Base-by-base conservation (phyloP, 768 basidiomycete genomes). In the Kwoniella sp. region DNA sequence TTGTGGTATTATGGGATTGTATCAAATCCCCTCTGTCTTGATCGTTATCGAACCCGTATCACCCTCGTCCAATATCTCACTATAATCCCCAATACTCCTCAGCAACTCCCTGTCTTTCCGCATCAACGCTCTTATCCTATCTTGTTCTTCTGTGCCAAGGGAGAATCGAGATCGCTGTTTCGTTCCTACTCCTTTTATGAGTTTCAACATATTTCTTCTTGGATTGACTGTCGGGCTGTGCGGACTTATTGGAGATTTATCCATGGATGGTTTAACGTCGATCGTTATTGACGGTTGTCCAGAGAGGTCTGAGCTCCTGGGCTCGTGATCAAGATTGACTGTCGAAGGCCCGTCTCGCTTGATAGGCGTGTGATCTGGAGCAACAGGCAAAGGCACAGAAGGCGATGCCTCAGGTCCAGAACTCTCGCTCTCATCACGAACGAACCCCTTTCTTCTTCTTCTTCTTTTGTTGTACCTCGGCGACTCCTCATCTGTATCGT, bases 401-500 rank as follows among this genome's bases (percentile, higher is more conserved):
- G 52, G 37, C 5, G 60, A 54, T n/a, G 46, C 27, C 27, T 61
- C 60, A 3, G 52, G 60, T 22, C 3, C 27, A 3, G 26, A 19
- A 25, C 30, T 25, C 24, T 55, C 37, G 19, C 36, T 44, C 27
- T 54, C 51, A 46, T 53, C 60, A 7, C 37, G 51, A 9, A 33
- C 26, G 25, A 53, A 55, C 1, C 4, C 36, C 36, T 24, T 61
- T 51, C 25, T 37, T 40, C 21, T 37, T 22, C 40, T 44, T 15
- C 40, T 44, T 19, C 40, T 9, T 15, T 44, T 44, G 40, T 44
- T 9, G 17, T 55, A 27, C 53, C 29, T 24, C 4, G 51, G 40
- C 27, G 60, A 62, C 26, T 62, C 60, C 22, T 63, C 60, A 22
- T 62, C 62, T 2, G 62, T 63, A 22, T 55, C 53, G 49, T 63